Evolutionary conservation across 192 early-diverging fungal genomes (phyloP), one percentile per base, ranked within the genome.

Genomic region (Coemansia sp.): DNA sequence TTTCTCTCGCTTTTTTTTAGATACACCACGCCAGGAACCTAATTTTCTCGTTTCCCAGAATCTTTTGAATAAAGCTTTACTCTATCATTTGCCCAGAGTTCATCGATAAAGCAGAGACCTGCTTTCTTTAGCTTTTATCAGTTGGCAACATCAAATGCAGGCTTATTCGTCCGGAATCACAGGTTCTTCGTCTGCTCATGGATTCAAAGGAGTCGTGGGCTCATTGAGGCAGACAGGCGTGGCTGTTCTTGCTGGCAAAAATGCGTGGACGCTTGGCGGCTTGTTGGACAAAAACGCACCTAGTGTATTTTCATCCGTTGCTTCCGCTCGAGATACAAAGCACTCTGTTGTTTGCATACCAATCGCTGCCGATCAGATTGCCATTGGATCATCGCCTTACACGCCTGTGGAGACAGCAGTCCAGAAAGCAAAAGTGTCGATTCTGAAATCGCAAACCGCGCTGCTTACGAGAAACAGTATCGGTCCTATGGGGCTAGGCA

Each of bases 81-180:
- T 13, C 7, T 46, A 18, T 26, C 7, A 46, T 36, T 47, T 19
- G 4, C 13, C 26, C 18, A 41, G 16, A 61, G 39, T 13, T 42
- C 41, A 18, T 45, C 19, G 43, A 62, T 43, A 62, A 36, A 47
- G 61, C 8, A 36, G 45, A 10, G 61, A 37, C 43, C 32, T 32
- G 32, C 32, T 32, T 32, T 32, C 32, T 32, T 47, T 62, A 6
- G 19, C 49, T 21, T 22, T 18, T 52, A 12, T 39, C 56, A 40
- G 16, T 13, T 40, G 7, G 32, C n/a, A 21, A 32, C 60, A 43
- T 37, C 66, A 62, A 72, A 73, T 73, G 72, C 72, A 73, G 43
- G 47, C 72, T n/a, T 64, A 67, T 22, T 22, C 19, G 6, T 65
- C 72, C 1, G 54, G 62, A 41, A 49, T 61, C 36, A 37, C 56